Conservation (phyloP, 1,284 basidiomycete species). For the Omphalotus olearius region DNA sequence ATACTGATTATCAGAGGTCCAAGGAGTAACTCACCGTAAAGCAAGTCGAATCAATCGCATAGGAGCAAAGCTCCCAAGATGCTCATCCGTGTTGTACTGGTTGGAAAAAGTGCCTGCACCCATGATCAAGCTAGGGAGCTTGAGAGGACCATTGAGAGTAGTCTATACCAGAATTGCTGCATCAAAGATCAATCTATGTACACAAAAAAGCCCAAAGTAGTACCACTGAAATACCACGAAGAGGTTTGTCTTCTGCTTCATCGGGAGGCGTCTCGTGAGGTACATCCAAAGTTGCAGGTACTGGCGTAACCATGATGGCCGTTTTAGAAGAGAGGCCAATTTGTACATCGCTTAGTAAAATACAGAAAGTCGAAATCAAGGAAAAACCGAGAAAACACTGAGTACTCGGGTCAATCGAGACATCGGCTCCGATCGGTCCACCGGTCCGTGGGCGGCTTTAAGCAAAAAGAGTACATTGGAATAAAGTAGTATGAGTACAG, state of each 20-base stretch:
- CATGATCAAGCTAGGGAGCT: constrained; percentile 52
- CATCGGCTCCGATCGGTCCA: not conserved
- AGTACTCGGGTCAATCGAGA: not conserved
- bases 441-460: not conserved
- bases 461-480: not conserved
- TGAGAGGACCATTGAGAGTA: constrained; percentile 1
- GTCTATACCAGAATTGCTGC: not conserved
- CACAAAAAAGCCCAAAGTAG: constrained; percentile 9
- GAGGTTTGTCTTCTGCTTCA: constrained; percentile 46
- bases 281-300: constrained; percentile 20
- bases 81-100: constrained; percentile 67
- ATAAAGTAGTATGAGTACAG: not conserved
- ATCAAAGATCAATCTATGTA: not conserved
- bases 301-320: constrained; percentile 1
- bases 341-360: not conserved
- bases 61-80: constrained; percentile 56
- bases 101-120: constrained; percentile 73
- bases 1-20: not conserved
- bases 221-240: constrained; percentile 36
- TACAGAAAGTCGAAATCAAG: not conserved
- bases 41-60: constrained; percentile 76
- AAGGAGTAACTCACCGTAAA: constrained; percentile 50
- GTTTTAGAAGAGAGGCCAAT: not conserved
- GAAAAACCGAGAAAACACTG: not conserved
- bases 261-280: constrained; percentile 35